A percentile compares a stretch with the other conserved stretches of the same genome.
These are phyloP conservation scores for Rhododendron simsii DNA, from an alignment of 148 eudicot species.

Conservation along the genomic window DNA sequence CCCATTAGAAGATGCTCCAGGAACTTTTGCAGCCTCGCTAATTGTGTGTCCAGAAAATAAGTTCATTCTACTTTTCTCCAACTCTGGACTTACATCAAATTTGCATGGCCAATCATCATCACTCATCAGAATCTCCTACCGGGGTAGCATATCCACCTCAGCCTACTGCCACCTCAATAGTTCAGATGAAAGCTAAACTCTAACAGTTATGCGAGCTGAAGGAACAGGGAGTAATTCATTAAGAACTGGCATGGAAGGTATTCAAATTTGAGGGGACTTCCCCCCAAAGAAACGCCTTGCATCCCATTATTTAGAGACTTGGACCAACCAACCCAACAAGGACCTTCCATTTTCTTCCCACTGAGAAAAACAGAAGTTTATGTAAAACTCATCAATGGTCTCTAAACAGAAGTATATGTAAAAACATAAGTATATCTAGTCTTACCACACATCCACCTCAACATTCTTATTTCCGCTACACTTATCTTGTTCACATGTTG, in stretches of 20 bases:
- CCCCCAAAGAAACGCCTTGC: background rate
- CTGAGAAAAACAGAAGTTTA: background rate
- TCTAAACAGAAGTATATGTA: no score
- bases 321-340: background rate
- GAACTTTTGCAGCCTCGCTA: constrained; percentile 19
- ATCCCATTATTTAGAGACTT: background rate
- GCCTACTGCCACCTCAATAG: background rate
- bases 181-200: background rate
- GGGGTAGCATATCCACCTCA: background rate
- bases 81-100: constrained; percentile 46
- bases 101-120: constrained; percentile 61
- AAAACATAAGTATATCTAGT: no score
- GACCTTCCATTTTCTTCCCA: background rate
- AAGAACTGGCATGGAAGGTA: background rate
- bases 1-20: constrained; percentile 30
- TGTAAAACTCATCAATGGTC: background rate
- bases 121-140: constrained; percentile 7
- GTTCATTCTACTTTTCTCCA: constrained; percentile 27
- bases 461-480: no score
- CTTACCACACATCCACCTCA: no score
- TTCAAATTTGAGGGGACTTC: background rate
- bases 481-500: no score
- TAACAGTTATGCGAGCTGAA: background rate
- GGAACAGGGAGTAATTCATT: background rate
- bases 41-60: constrained; percentile 20